Evolutionary conservation across 1,139 yeast species (phyloP), one percentile per base, ranked within the genome.

Genomic region (Candida sp.): DNA sequence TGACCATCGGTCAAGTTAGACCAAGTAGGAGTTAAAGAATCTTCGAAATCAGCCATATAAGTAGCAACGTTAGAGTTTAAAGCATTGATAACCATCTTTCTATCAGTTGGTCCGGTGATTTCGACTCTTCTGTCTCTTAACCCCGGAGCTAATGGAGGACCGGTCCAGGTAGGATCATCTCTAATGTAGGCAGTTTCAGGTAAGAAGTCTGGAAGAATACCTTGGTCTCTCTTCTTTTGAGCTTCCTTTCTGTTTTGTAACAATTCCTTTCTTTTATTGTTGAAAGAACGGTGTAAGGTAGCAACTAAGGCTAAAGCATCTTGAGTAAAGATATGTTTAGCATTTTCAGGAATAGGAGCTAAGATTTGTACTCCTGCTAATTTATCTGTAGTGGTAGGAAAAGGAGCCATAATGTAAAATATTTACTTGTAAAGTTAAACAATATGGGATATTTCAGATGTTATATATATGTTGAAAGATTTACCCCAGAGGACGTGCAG

Each of bases 1-100:
- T 93, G 99, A 46, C 98, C 99, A 44, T 75, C 79, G 49, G 87
- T 81, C 75, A 88, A 78, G 68, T 89, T 90, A 54, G 70, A 70
- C 98, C 98, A 93, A 32, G 98, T 91, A 54, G 99, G 99, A 30
- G 97, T 84, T 56, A 90, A 83, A 29, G 96, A 88, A 70, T 90
- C 97, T 68, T 90, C 97, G 56, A 90, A 87, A 70, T 90, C 98
- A 38, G 95, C 84, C 97, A 90, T 90, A 66, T 90, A 90, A 40
- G 96, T 88, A 61, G 87, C 89, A 38, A 90, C 97, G 46, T 81
- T 80, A 4, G 96, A 82, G 70, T 90, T 90, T 61, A 90, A 79
- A 19, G 97, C 97, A 61, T 90, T 90, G 63, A 90, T 86, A 53
- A 90, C 85, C 97, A 90, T 90, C 66, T 90, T 90, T 54, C 97